Evolutionary conservation across 2,329 filamentous ascomycete species (phyloP).

Genomic region (Lasiodiplodia gonubiensis): DNA sequence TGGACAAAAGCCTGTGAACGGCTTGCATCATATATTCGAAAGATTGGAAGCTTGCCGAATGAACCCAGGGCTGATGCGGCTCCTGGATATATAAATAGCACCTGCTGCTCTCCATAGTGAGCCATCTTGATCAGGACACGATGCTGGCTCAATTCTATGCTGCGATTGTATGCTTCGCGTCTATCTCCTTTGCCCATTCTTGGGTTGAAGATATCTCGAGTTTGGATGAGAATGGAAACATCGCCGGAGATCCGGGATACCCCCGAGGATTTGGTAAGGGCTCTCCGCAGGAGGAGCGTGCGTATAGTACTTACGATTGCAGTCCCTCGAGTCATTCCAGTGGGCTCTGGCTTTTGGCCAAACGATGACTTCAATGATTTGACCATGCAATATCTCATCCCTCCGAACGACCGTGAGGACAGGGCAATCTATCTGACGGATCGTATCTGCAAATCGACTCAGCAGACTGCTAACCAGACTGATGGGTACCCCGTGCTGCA

Average conservation of each 20-base stretch:
- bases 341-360: not conserved
- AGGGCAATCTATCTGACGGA: not conserved
- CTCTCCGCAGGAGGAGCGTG: not conserved
- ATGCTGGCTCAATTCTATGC: not conserved
- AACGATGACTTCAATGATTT: not conserved
- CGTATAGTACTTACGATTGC: not conserved
- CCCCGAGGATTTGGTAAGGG: not conserved
- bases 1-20: not conserved
- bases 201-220: not conserved
- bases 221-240: not conserved
- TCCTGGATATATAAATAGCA: not conserved
- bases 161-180: not conserved
- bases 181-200: not conserved
- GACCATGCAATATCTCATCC: not conserved
- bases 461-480: not conserved
- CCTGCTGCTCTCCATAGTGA: not conserved
- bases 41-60: not conserved
- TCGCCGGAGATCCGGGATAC: not conserved
- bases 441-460: not conserved
- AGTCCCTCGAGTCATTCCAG: not conserved
- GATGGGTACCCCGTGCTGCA: not conserved
- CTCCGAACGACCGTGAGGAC: not conserved
- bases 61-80: not conserved
- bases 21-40: not conserved
- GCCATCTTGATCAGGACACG: not conserved